These are phyloP conservation scores for Megacollybia marginata DNA, from an alignment of 768 basidiomycete species.

Conservation along the genomic window DNA sequence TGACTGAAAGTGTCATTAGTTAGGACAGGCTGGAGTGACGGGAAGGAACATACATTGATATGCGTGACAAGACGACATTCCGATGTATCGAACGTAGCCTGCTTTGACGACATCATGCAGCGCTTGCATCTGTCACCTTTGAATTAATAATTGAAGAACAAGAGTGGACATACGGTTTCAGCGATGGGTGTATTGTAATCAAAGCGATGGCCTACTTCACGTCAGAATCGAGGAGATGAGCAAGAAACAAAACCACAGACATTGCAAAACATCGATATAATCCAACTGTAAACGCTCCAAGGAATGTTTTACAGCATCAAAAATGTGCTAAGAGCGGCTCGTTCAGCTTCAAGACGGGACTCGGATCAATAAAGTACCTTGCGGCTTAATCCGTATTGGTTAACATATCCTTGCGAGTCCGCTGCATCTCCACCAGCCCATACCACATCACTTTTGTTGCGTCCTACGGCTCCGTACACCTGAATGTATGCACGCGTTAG, in stretches of 20 bases:
- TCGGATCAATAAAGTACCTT: constrained; percentile 33
- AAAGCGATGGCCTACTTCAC: constrained; percentile 41
- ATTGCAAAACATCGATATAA: constrained; percentile 72
- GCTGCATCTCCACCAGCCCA: neutral
- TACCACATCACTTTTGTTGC: constrained; percentile 3
- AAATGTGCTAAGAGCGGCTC: constrained; percentile 47
- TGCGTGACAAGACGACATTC: constrained; percentile 49
- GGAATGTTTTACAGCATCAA: constrained; percentile 55
- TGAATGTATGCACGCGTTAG: neutral
- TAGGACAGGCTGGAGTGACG: constrained; percentile 13
- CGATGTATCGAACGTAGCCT: constrained; percentile 55
- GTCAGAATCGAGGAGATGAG: neutral
- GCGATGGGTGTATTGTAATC: constrained; percentile 52
- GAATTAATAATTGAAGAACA: neutral
- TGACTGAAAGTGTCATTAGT: constrained; percentile 30
- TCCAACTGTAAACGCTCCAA: constrained; percentile 66
- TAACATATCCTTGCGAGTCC: constrained; percentile 42
- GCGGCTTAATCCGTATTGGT: constrained; percentile 40
- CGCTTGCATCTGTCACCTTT: constrained; percentile 50
- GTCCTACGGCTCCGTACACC: neutral
- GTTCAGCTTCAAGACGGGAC: no score
- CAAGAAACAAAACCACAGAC: constrained; percentile 22
- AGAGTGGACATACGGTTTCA: constrained; percentile 32
- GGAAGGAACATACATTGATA: constrained; percentile 26
- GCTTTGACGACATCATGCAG: constrained; percentile 62